Evolutionary conservation across 2,329 filamentous ascomycete genomes (phyloP).

Genomic region (Cercospora citrullina): DNA sequence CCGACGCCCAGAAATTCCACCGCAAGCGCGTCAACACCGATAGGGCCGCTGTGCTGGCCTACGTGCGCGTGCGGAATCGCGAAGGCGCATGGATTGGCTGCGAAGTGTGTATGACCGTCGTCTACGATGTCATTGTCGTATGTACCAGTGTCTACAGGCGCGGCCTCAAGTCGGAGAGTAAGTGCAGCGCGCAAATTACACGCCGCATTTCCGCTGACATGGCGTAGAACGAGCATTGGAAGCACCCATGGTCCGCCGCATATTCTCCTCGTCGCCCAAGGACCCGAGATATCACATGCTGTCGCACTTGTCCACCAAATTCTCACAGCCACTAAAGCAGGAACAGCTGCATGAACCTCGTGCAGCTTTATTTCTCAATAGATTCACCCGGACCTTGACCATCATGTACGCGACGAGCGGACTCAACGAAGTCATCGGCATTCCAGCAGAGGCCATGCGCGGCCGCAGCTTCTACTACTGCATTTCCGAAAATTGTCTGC

Average conservation of each 20-base stretch:
- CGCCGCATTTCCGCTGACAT: conserved; percentile 11
- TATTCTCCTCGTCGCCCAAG: conserved; percentile 77
- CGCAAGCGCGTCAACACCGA: conserved; percentile 72
- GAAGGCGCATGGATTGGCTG: conserved; percentile 73
- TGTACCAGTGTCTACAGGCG: conserved; percentile 76
- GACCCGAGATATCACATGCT: conserved; percentile 90
- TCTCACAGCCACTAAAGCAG: conserved; percentile 58
- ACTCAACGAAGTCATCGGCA: conserved; percentile 71
- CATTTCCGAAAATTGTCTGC: conserved; percentile 74
- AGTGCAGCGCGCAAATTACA: conserved; percentile 41
- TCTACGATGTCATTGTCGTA: conserved; percentile 83
- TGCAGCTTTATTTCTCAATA: conserved; percentile 80
- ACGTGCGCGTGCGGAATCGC: conserved; percentile 69
- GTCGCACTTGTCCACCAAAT: conserved; percentile 79
- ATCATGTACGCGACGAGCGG: conserved; percentile 86
- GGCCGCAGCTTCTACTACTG: conserved; percentile 85
- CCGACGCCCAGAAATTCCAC: conserved; percentile 71
- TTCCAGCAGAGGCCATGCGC: conserved; percentile 67
- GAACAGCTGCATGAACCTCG: conserved; percentile 67
- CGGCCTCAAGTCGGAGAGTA: conserved; percentile 72
- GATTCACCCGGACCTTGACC: conserved; percentile 77
- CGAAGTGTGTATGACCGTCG: conserved; percentile 86
- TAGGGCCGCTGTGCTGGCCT: conserved; percentile 81
- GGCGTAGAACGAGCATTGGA: conserved; percentile 70
- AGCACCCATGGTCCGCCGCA: conserved; percentile 72